Evolutionary conservation across 345 rosid genomes (phyloP), one percentile per base, ranked within the genome.

Genomic region (Kandelia obovata): DNA sequence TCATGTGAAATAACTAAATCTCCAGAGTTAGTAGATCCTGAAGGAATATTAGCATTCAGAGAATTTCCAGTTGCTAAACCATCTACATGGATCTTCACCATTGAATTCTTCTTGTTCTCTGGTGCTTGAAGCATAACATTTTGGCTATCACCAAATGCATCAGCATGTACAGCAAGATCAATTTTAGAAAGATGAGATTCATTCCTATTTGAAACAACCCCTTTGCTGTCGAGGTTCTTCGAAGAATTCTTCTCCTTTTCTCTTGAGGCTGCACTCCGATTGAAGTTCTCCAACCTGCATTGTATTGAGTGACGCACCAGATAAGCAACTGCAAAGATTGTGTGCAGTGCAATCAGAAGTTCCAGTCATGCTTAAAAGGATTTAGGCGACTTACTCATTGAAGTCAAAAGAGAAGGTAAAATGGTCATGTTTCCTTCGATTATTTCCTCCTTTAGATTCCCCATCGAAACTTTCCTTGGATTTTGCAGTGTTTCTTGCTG

Each of bases 321-420:
- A 34, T 74, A 63, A 78, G 69, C 37, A 69, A 77, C 55, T 27
- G 27, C 60, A 62, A 47, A 72, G 58, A 25, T 69, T 60, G 37
- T 10, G 16, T 6, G 19, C 28, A 25, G 25, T 59, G 52, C 60
- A 8, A 58, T 13, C 21, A 67, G 35, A 35, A 62, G 66, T 23
- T 26, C 31, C 26, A 65, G 28, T 25, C 11, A 58, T 59, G 71
- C 70, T 66, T 17, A 11, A 28, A n/a, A 68, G 58, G 31, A 49
- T 37, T 35, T 59, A 53, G 52, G 61, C 37, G 17, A 67, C 89
- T 65, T 77, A 94, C 97, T 67, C 86, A 32, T 87, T 81, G 77
- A 91, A 91, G 73, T 89, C 91, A 82, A 88, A 91, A 58, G 96
- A 86, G 85, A 89, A 91, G 65, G 57, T 53, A 73, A 88, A 88